Conservation (phyloP, 2,329 filamentous ascomycete species). For the Epichloe bromicola region DNA sequence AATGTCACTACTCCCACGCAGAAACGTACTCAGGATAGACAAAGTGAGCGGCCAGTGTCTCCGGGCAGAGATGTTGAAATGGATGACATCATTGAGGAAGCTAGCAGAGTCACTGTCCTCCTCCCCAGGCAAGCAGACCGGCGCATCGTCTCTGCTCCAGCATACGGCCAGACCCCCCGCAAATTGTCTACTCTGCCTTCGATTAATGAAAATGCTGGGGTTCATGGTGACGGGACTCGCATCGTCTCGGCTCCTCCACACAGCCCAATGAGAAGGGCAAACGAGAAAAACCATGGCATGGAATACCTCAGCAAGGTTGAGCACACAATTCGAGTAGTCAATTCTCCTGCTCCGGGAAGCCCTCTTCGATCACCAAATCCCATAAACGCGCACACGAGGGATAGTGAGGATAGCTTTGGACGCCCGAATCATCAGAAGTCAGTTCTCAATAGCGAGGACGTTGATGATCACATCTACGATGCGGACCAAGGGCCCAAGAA, state of each 20-base stretch:
- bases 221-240: conserved; percentile 25
- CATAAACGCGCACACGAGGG: conserved; percentile 30
- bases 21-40: conserved; percentile 9
- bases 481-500: conserved; percentile 19
- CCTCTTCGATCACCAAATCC: conserved; percentile 23
- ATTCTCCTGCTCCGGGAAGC: conserved; percentile 29
- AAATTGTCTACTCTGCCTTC: conserved; percentile 30
- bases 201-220: conserved; percentile 30
- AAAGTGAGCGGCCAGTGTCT: conserved; percentile 13
- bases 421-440: conserved; percentile 10
- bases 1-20: conserved; percentile 12
- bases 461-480: conserved; percentile 10
- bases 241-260: conserved; percentile 34
- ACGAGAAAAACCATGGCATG: conserved; percentile 24
- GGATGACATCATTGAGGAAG: conserved; percentile 12
- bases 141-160: conserved; percentile 38
- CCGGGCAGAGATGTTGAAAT: conserved; percentile 12
- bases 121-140: conserved; percentile 26
- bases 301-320: conserved; percentile 33
- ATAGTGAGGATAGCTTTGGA: conserved; percentile 11
- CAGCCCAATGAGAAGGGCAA: conserved; percentile 16
- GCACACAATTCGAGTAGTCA: conserved; percentile 43
- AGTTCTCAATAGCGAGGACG: conserved; percentile 8
- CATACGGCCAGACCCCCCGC: conserved; percentile 27
- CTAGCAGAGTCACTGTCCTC: conserved; percentile 18